Percentiles rank a stretch among this genome's conserved stretches.
Conservation (phyloP, 2,329 filamentous ascomycete species). For the Juglanconis oblonga region DNA sequence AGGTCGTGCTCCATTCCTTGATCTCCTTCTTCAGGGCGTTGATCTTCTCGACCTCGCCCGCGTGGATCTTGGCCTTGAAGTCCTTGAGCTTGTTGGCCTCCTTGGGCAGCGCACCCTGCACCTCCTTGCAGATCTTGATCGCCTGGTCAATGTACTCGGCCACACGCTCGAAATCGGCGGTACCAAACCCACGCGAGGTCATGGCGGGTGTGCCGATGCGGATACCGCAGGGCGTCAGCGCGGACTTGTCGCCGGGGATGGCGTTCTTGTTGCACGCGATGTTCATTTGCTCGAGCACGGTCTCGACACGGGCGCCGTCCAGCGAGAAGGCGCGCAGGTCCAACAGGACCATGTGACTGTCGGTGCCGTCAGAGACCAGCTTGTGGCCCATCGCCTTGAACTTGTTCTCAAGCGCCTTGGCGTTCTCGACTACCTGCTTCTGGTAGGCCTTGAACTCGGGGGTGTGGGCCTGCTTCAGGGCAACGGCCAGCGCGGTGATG, state of each 20-base stretch:
- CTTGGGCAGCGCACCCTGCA: constrained; percentile 84
- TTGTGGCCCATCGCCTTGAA: constrained; percentile 89
- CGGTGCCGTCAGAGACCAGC: constrained; percentile 91
- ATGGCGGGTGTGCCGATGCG: constrained; percentile 97
- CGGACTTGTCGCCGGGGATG: constrained; percentile 95
- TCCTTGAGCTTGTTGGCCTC: constrained; percentile 99
- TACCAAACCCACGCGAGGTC: constrained; percentile 91
- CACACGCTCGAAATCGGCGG: constrained; percentile 88
- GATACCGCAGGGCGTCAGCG: constrained; percentile 89
- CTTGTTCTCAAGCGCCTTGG: constrained; percentile 82
- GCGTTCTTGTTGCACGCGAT: constrained; percentile 99
- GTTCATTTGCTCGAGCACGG: constrained; percentile 95
- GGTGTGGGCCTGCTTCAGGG: constrained; percentile 87
- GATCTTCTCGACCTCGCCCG: constrained; percentile 77
- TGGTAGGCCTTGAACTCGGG: constrained; percentile 95
- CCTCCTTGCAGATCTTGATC: constrained; percentile 86
- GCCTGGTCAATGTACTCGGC: constrained; percentile 83
- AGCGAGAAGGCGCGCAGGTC: constrained; percentile 85
- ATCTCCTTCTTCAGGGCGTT: constrained; percentile 86
- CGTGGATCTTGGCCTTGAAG: constrained; percentile 89
- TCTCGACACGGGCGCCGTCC: constrained; percentile 93
- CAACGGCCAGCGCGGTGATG: constrained; percentile 93
- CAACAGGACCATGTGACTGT: constrained; percentile 95
- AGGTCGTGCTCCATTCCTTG: constrained; percentile 77
- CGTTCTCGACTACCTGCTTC: constrained; percentile 86